Base-by-base conservation (phyloP, 305 asterid species). In the Petunia hybrid region DNA sequence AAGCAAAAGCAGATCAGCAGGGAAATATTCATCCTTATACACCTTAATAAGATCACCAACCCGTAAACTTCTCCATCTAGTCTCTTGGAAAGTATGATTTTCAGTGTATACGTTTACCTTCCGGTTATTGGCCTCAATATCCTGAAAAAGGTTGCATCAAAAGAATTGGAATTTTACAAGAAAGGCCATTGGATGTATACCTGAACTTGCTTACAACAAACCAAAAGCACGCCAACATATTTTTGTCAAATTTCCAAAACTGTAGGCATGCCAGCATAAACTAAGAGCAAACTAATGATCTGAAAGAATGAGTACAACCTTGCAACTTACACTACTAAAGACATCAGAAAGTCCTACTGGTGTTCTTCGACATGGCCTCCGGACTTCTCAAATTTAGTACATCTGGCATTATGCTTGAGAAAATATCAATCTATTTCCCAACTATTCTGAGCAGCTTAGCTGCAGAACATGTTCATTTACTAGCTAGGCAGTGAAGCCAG, bases 41-140 rank as follows among this genome's bases (percentile, higher is more conserved):
- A 96, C 91, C 92, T 92, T 94, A 66, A 94, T 95, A 77, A 96
- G 89, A 83, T 96, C 91, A n/a, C 99, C 98, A 78, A 94, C 99
- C 82, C 92, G 90, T 83, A 96, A 64, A 2, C 89, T 89, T 90
- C 88, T 92, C 97, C 98, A 96, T 83, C 87, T 91, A 38, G 93
- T 87, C n/a, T 81, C 85, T 80, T 80, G 90, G 77, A 96, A 94
- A 59, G 77, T 83, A 59, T 85, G 85, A 76, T 83, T 82, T 69
- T 43, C 86, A 13, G 85, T 89, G 68, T 86, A 93, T 31, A 92
- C 90, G 67, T 87, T 42, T 77, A 91, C 95, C 85, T 85, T 94
- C 80, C 99, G 89, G 71, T 92, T 96, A 79, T 96, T 96, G 80
- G 98, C 97, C 82, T 94, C 93, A 65, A 93, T 79, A 85, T 96